Evolutionary conservation across 208 protist genomes (phyloP).

Genomic region (Trypanosoma caninum): DNA sequence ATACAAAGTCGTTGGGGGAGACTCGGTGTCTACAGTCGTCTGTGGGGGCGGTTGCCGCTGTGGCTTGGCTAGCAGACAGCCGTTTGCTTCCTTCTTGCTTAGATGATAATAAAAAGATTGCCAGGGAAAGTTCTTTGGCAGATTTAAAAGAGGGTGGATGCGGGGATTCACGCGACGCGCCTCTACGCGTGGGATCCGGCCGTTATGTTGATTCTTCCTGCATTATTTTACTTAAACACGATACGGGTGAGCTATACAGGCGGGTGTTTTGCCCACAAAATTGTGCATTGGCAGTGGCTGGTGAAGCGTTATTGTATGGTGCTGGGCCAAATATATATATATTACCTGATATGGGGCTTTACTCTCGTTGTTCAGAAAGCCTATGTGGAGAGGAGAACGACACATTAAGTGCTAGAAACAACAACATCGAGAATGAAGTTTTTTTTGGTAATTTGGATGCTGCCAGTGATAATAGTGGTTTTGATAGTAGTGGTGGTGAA

Average conservation of each 20-base stretch:
- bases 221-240: slow-evolving; percentile 48
- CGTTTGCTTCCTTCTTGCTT: neutral
- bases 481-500: slow-evolving; percentile 28
- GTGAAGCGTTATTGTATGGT: slow-evolving; percentile 30
- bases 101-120: neutral
- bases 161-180: neutral
- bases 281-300: slow-evolving; percentile 30
- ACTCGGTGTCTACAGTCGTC: slow-evolving; percentile 37
- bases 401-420: slow-evolving; percentile 11
- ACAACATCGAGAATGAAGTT: slow-evolving; percentile 11
- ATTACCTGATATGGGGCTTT: slow-evolving; percentile 12
- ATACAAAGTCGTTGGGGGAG: slow-evolving; percentile 7
- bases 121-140: neutral
- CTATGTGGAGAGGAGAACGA: neutral
- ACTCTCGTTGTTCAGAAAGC: no score
- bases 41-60: slow-evolving; percentile 45
- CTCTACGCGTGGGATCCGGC: slow-evolving; percentile 25
- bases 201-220: slow-evolving; percentile 37
- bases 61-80: slow-evolving; percentile 30
- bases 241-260: slow-evolving; percentile 58
- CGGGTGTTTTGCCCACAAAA: slow-evolving; percentile 53
- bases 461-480: no score
- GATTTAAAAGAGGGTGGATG: neutral
- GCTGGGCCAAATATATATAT: slow-evolving; percentile 60
- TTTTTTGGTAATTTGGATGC: no score